Conservation (phyloP, 2,329 filamentous ascomycete genomes). For the Colletotrichum sp. region DNA sequence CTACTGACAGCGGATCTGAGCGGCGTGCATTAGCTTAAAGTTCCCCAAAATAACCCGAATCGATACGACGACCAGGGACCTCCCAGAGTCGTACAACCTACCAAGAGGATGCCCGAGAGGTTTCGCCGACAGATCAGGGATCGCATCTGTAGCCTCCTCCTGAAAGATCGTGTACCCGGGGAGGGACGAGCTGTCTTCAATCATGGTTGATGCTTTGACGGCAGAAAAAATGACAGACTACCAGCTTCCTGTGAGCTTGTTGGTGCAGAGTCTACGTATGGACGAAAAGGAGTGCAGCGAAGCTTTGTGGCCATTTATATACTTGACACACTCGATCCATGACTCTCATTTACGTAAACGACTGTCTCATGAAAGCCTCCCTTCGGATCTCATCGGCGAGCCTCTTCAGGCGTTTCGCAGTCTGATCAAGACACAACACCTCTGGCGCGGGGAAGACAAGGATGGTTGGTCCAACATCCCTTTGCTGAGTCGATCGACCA, state of each 20-base stretch:
- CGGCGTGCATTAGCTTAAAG: background rate
- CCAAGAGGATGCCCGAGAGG: conserved; percentile 42
- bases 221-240: background rate
- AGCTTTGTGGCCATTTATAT: background rate
- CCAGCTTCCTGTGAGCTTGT: background rate
- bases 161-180: conserved; percentile 51
- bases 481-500: background rate
- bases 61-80: background rate
- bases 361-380: conserved; percentile 27
- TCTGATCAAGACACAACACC: background rate
- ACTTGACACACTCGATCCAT: background rate
- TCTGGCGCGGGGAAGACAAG: background rate
- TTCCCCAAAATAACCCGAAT: background rate
- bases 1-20: conserved; percentile 56
- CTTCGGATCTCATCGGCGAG: background rate
- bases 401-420: background rate
- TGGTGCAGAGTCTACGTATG: background rate
- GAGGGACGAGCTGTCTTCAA: conserved; percentile 46
- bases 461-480: background rate
- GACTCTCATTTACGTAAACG: conserved; percentile 17
- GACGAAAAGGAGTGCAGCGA: background rate
- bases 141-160: conserved; percentile 43
- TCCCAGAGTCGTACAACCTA: conserved; percentile 17
- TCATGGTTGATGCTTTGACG: conserved; percentile 34
- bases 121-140: conserved; percentile 36